Conservation (phyloP, 768 basidiomycete species). For the Termitomyces heimii region DNA sequence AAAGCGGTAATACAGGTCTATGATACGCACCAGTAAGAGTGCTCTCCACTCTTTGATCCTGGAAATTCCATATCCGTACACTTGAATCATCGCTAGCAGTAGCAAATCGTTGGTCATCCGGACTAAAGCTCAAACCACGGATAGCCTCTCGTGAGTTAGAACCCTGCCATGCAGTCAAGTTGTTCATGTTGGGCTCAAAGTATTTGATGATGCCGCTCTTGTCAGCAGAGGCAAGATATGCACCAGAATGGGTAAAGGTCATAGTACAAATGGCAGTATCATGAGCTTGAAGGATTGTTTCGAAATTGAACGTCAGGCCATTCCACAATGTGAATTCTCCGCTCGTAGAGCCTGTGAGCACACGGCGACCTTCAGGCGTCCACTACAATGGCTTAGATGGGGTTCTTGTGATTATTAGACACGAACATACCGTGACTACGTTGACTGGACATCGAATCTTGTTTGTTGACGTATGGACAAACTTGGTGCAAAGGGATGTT, state of each 20-base stretch:
- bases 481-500: slow-evolving; percentile 93
- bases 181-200: slow-evolving; percentile 99
- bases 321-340: slow-evolving; percentile 99
- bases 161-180: slow-evolving; percentile 88
- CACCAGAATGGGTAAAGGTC: slow-evolving; percentile 88
- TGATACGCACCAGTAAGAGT: slow-evolving; percentile 64
- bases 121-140: slow-evolving; percentile 86
- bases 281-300: slow-evolving; percentile 98
- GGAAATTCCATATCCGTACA: slow-evolving; percentile 93
- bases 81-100: slow-evolving; percentile 96
- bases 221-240: slow-evolving; percentile 89
- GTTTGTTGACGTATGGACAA: slow-evolving; percentile 97
- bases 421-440: slow-evolving; percentile 73
- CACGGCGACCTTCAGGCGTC: slow-evolving; percentile 93
- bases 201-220: slow-evolving; percentile 96
- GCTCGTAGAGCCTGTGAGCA: slow-evolving; percentile 92
- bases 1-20: neutral
- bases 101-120: slow-evolving; percentile 87
- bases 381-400: slow-evolving; percentile 48
- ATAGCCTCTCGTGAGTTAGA: slow-evolving; percentile 87
- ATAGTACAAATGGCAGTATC: slow-evolving; percentile 91
- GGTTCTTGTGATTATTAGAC: neutral
- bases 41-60: slow-evolving; percentile 85
- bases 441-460: slow-evolving; percentile 98
- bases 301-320: slow-evolving; percentile 98